Conservation (phyloP, 306 rosid genomes). For the Cucurbita argyrosperma region DNA sequence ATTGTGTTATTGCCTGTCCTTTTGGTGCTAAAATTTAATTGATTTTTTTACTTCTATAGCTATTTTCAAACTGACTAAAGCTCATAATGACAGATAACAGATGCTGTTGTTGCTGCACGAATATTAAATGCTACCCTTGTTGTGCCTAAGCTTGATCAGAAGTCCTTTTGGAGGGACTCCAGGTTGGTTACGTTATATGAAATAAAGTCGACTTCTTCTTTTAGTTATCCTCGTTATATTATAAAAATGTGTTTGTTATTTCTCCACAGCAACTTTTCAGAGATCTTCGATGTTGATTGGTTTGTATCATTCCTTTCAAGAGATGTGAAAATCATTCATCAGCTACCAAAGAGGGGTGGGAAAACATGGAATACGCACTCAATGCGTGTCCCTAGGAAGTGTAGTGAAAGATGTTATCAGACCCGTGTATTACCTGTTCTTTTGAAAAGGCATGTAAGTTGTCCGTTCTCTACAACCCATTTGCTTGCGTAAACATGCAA, state of each 20-base stretch:
- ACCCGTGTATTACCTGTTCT: conserved; percentile 79
- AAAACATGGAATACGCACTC: conserved; percentile 41
- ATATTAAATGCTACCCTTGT: conserved; percentile 92
- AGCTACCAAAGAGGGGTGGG: conserved; percentile 63
- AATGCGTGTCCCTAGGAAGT: conserved; percentile 96
- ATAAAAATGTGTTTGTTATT: conserved; percentile 12
- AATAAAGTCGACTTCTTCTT: background rate
- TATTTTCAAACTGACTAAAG: conserved; percentile 11
- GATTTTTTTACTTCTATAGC: conserved; percentile 1
- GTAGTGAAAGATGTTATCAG: conserved; percentile 81
- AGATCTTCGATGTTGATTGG: conserved; percentile 85
- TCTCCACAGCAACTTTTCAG: conserved; percentile 80
- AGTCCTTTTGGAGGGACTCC: conserved; percentile 92
- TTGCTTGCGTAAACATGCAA: background rate
- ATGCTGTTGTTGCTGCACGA: conserved; percentile 92
- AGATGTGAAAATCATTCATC: conserved; percentile 79
- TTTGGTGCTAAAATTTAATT: conserved; percentile 2
- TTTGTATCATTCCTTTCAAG: conserved; percentile 58
- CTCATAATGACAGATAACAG: conserved; percentile 66
- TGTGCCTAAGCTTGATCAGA: conserved; percentile 83
- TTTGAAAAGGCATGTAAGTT: conserved; percentile 81
- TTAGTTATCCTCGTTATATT: background rate
- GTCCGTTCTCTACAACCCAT: conserved; percentile 20
- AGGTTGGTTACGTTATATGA: conserved; percentile 35
- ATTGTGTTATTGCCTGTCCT: conserved; percentile 2